Percentiles rank a stretch among this genome's conserved stretches.
These are phyloP conservation scores for Metarhizium anisopliae DNA, from an alignment of 2,329 filamentous ascomycete species.

Conservation along the genomic window DNA sequence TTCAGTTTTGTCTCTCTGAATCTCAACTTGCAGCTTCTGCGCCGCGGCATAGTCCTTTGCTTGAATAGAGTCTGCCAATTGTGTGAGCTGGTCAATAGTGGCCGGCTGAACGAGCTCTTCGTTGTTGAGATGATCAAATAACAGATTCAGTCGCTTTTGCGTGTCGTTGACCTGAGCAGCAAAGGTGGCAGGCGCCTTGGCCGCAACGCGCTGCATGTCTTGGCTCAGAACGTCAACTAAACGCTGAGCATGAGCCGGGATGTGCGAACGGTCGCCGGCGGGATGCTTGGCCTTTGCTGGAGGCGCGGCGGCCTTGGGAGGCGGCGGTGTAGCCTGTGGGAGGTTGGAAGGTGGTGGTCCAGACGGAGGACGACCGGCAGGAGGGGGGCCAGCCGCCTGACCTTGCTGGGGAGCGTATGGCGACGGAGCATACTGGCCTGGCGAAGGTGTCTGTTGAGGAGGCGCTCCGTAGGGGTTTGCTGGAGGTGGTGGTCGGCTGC, in stretches of 20 bases:
- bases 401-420: slow-evolving; percentile 32
- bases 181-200: slow-evolving; percentile 78
- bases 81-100: slow-evolving; percentile 59
- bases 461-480: slow-evolving; percentile 34
- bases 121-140: slow-evolving; percentile 98
- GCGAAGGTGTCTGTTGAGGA: slow-evolving; percentile 33
- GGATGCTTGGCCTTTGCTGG: slow-evolving; percentile 58
- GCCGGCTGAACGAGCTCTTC: slow-evolving; percentile 78
- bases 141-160: slow-evolving; percentile 79
- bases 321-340: slow-evolving; percentile 31
- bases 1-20: slow-evolving; percentile 67
- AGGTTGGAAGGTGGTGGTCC: slow-evolving; percentile 23
- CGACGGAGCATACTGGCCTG: slow-evolving; percentile 24
- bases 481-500: slow-evolving; percentile 34
- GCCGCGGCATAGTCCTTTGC: slow-evolving; percentile 61
- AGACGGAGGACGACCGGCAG: slow-evolving; percentile 29
- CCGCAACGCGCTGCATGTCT: slow-evolving; percentile 83
- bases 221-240: slow-evolving; percentile 72
- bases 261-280: slow-evolving; percentile 82
- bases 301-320: slow-evolving; percentile 39
- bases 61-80: slow-evolving; percentile 58
- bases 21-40: slow-evolving; percentile 60
- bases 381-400: slow-evolving; percentile 25
- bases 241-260: slow-evolving; percentile 64
- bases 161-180: slow-evolving; percentile 86